Percentiles rank a stretch among this genome's conserved stretches.
phyloP scores from a whole-genome alignment of 768 basidiomycete species.

The Mrakia gelida region DNA sequence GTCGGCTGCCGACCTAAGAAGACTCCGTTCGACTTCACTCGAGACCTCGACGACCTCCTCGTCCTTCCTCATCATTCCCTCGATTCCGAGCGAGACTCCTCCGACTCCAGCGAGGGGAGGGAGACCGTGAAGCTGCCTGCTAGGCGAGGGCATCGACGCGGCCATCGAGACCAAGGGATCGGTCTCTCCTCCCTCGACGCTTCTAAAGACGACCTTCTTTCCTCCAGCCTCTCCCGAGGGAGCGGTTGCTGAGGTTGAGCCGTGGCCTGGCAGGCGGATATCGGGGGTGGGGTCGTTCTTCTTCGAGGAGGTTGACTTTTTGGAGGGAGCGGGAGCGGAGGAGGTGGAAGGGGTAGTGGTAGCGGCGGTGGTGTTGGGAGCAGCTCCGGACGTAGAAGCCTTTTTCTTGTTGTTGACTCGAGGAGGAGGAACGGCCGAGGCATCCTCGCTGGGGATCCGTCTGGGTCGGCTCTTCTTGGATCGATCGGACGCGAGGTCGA shows the following conservation, averaged over 20 bases:
- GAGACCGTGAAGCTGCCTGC: background rate
- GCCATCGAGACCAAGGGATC: background rate
- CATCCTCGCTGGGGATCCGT: slow-evolving; percentile 3
- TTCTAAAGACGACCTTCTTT: background rate
- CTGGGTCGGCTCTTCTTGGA: slow-evolving; percentile 6
- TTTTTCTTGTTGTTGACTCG: slow-evolving; percentile 21
- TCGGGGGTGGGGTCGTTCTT: slow-evolving; percentile 4
- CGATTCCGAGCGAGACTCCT: slow-evolving; percentile 5
- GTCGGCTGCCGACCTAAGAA: slow-evolving; percentile 16
- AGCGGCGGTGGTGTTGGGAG: background rate
- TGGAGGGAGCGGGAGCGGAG: background rate
- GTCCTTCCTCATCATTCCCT: slow-evolving; percentile 16
- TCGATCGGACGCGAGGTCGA: slow-evolving; percentile 23
- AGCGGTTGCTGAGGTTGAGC: background rate
- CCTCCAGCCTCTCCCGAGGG: background rate
- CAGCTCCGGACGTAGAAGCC: background rate
- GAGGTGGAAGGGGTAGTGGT: background rate
- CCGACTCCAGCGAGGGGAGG: slow-evolving; percentile 1
- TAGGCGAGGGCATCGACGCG: background rate
- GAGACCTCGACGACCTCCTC: slow-evolving; percentile 27
- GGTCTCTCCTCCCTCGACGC: background rate
- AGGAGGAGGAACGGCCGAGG: background rate
- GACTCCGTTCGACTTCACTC: slow-evolving; percentile 28
- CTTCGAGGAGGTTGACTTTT: slow-evolving; percentile 7
- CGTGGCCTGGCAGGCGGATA: background rate